Base-by-base conservation (phyloP, 805 yeast species). In the Candida palmyrensis region DNA sequence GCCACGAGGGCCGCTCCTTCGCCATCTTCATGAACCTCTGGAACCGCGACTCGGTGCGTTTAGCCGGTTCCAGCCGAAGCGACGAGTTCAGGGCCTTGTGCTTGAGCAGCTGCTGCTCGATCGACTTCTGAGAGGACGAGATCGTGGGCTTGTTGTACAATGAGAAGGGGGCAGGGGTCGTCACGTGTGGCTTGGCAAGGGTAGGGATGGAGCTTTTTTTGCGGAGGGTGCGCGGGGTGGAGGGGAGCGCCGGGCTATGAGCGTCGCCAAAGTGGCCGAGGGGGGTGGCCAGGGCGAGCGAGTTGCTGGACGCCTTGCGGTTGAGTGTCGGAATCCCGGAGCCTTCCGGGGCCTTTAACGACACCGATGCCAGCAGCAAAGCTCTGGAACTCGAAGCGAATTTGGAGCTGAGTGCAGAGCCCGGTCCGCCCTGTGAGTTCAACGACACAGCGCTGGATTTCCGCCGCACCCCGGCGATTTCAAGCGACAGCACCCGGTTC, bases 91-190 rank as follows among this genome's bases (percentile, higher is more conserved):
- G 16, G 13, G 12, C 22, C 16, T 29, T 29, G n/a, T 29, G 32
- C 25, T 21, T 29, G 19, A 29, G 22, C 11, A 17, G 25, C 14
- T 13, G 18, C 29, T 43, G 32, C 33, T 43, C 44, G 25, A 60
- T 39, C n/a, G 61, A 51, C 40, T 62, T 62, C 36, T 60, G 66
- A 3, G 62, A 55, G 27, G 66, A 59, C 6, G 70, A 60, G 3
- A 66, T 51, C 7, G 72, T 66, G 2, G 71, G 72, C 41, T 57
- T 55, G 40, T 56, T 49, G 36, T 57, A 59, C 18, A 53, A 38
- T 9, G 56, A 44, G 35, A 51, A 52, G 14, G 62, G 60, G 30
- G 53, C 44, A 8, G 62, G 60, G 6, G 63, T 59, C 25, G 27
- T 35, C 32, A 14, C 38, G 30, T 28, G 29, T 27, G 15, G 35